Percentiles rank a stretch among this genome's conserved stretches.
Evolutionary conservation across 805 yeast genomes (phyloP).

Genomic region (Yarrowia osloensis): DNA sequence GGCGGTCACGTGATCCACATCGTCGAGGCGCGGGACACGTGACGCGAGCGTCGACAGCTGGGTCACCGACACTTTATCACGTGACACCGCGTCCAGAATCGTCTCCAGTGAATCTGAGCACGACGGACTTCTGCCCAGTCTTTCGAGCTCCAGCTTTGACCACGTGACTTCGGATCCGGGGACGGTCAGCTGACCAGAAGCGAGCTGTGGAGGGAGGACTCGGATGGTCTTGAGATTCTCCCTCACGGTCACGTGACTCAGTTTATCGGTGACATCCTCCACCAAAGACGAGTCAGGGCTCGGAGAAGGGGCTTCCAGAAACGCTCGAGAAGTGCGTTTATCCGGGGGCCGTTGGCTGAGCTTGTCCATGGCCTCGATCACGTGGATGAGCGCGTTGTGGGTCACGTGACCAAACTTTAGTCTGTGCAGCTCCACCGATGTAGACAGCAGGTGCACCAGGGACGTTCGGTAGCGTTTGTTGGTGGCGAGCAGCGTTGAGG

Average conservation of each 20-base stretch:
- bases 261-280: not conserved
- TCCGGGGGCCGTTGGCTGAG: conserved; percentile 2
- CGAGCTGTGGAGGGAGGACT: not conserved
- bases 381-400: conserved; percentile 2
- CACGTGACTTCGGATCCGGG: not conserved
- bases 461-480: conserved; percentile 19
- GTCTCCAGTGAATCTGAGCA: not conserved
- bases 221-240: not conserved
- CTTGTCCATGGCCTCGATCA: conserved; percentile 14
- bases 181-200: not conserved
- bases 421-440: not conserved
- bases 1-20: not conserved
- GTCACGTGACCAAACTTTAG: conserved; percentile 13
- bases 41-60: conserved; percentile 6
- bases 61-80: not conserved
- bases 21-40: not conserved
- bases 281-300: not conserved
- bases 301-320: not conserved
- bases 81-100: not conserved
- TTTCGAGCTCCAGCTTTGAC: conserved; percentile 14
- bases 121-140: not conserved
- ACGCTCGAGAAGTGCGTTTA: conserved; percentile 15
- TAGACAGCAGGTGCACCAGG: conserved; percentile 2
- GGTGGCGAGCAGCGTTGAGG: not conserved
- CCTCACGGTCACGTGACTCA: conserved; percentile 13